These are phyloP conservation scores for Hypocrella siamensis DNA, from an alignment of 2,329 filamentous ascomycete species.

Conservation along the genomic window DNA sequence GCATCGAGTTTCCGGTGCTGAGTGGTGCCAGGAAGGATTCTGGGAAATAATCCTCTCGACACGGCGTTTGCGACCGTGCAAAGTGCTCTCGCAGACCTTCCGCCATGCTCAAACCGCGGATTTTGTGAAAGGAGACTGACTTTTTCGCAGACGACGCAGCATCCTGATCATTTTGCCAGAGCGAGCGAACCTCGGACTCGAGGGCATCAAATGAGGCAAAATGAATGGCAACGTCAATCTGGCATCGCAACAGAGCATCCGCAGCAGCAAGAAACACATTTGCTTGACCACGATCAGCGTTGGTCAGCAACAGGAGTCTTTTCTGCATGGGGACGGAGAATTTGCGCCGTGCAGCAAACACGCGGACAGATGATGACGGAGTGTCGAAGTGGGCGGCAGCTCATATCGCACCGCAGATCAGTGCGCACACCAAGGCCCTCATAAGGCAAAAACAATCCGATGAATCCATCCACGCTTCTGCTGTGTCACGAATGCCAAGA, in stretches of 20 bases:
- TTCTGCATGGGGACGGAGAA: background rate
- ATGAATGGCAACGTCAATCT: slow-evolving; percentile 23
- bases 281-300: slow-evolving; percentile 27
- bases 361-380: no score
- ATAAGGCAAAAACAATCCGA: no score
- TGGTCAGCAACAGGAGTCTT: slow-evolving; percentile 25
- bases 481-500: no score
- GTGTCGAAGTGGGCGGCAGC: no score
- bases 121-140: slow-evolving; percentile 13
- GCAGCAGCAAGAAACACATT: slow-evolving; percentile 28
- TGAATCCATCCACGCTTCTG: no score
- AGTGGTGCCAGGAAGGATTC: slow-evolving; percentile 4
- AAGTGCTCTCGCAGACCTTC: slow-evolving; percentile 5
- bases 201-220: slow-evolving; percentile 22
- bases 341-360: no score
- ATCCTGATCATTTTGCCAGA: background rate
- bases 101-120: slow-evolving; percentile 8
- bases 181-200: background rate
- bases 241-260: slow-evolving; percentile 19
- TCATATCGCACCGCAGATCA: no score
- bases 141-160: slow-evolving; percentile 1
- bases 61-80: background rate
- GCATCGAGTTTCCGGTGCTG: slow-evolving; percentile 9
- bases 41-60: background rate
- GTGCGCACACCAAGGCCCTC: no score